Base-by-base conservation (phyloP, 331 rosid species). In the Malus hybrid region DNA sequence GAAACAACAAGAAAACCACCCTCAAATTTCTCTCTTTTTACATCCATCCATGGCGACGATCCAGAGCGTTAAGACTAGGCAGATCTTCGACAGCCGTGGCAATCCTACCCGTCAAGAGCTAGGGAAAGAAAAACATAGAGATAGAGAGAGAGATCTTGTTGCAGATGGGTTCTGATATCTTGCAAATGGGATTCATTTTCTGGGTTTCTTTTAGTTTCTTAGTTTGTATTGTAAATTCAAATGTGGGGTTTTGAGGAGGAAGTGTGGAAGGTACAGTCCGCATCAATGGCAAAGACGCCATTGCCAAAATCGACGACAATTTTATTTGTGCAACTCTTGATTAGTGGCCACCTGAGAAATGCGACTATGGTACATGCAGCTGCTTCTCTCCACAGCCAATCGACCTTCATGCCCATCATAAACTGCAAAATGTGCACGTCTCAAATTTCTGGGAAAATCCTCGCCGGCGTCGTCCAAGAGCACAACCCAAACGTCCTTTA, bases 301-400 rank as follows among this genome's bases (percentile, higher is more conserved):
- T 92, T 78, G 99, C 87, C 68, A 84, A 31, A 52, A 90, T 84
- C 54, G 97, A 94, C 78, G 80, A 82, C 13, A 97, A 94, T 87
- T 94, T 87, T 75, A 72, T 92, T 6, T 94, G 99, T 82, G 97
- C 99, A 15, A 92, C 99, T 33, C 27, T 94, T 48, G 99, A 94
- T 83, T 94, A 97, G 99, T 94, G 99, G 99, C 99, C 99, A 54
- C 96, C 97, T 69, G 91, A 90, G 91, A 94, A 94, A 85, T 94
- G 99, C 28, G 99, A 94, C 71, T 92, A 87, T 73, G 96, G 96
- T 4, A 85, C 80, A 44, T 94, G 99, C 61, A 90, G 93, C 67
- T 89, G 85, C 80, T 81, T 90, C 83, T 90, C 20, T 87, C 96
- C 22, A 96, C 98, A 75, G 97, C 97, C 67, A 89, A 86, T 75